A percentile compares a stretch with the other conserved stretches of the same genome.
Conservation (phyloP, 768 basidiomycete genomes). For the Hortiboletus flavorubellus region DNA sequence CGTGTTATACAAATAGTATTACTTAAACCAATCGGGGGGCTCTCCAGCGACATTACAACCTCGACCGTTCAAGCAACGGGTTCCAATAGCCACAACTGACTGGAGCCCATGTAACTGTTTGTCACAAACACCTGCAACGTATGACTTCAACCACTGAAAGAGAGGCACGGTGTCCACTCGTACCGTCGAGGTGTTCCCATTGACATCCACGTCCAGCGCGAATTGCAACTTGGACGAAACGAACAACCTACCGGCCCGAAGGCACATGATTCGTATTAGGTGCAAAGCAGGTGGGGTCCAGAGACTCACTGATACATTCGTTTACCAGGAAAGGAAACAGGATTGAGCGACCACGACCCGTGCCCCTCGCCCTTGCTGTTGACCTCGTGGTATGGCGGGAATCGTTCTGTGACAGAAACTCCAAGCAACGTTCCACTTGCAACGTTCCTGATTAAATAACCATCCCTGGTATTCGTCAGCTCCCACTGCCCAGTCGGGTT, state of each 20-base stretch:
- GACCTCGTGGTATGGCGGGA: neutral
- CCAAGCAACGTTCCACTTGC: neutral
- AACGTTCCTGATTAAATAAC: neutral
- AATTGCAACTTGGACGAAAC: neutral
- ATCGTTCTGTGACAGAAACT: neutral
- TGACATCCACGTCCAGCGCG: neutral
- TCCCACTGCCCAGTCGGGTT: neutral
- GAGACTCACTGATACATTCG: neutral
- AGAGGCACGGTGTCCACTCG: neutral
- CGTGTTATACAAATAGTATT: neutral
- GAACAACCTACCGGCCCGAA: neutral
- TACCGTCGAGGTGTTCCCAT: neutral
- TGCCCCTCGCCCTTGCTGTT: neutral
- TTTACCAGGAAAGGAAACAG: neutral
- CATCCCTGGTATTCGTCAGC: neutral
- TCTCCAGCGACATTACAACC: too few relatives aligned
- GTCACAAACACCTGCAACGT: neutral
- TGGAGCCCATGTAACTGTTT: neutral
- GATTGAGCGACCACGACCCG: neutral
- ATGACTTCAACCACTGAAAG: neutral
- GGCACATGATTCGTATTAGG: too few relatives aligned
- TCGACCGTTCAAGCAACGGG: neutral
- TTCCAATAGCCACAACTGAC: neutral
- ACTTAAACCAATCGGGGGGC: too few relatives aligned
- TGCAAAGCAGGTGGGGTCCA: neutral